These are phyloP conservation scores for Smithsoniella earleae DNA, from an alignment of 163 green algal species.

Conservation along the genomic window DNA sequence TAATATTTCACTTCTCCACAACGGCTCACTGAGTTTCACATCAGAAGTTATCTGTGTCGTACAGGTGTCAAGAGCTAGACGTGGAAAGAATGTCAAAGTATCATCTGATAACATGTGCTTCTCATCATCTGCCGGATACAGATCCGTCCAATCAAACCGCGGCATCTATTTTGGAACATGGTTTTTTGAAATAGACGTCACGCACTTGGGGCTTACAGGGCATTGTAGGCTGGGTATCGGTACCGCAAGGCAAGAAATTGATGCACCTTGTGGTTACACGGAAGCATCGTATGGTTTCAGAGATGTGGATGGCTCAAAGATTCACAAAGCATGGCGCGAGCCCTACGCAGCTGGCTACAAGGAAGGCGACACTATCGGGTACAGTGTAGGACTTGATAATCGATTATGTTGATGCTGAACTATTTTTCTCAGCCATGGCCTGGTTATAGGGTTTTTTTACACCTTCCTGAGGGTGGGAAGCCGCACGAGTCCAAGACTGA, in stretches of 20 bases:
- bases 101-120: slow-evolving; percentile 15
- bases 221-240: slow-evolving; percentile 14
- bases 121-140: background rate
- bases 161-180: slow-evolving; percentile 21
- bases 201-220: background rate
- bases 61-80: background rate
- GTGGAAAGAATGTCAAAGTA: slow-evolving; percentile 10
- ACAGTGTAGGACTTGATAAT: background rate
- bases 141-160: slow-evolving; percentile 17
- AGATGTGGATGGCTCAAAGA: slow-evolving; percentile 18
- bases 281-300: slow-evolving; percentile 12
- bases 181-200: slow-evolving; percentile 22
- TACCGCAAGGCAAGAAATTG: slow-evolving; percentile 7
- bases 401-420: background rate
- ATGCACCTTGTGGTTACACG: slow-evolving; percentile 29
- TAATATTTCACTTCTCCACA: too few species aligned
- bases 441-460: slow-evolving; percentile 3
- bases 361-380: slow-evolving; percentile 20
- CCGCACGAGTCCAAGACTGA: slow-evolving; percentile 19
- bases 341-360: slow-evolving; percentile 3
- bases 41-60: too few species aligned
- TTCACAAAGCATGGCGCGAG: background rate
- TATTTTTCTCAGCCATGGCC: background rate
- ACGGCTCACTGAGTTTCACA: too few species aligned
- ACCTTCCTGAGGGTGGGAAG: slow-evolving; percentile 20